Evolutionary conservation across 192 early-diverging fungal species (phyloP), one percentile per base, ranked within the genome.

Genomic region (Phycomyces blakesleeanus): DNA sequence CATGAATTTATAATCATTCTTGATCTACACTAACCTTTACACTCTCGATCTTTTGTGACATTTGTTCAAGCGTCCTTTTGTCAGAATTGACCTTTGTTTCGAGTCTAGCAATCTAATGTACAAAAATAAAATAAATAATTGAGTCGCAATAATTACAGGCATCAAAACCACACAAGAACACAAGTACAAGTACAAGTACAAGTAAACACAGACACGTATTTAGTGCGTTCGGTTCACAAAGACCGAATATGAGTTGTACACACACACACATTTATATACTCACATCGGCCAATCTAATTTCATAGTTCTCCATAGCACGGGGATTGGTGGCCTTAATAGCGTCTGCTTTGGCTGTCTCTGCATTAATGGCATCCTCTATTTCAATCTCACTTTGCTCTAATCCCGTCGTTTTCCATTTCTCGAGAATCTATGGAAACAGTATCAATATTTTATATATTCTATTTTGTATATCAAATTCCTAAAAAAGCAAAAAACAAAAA

Each of bases 251-350:
- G 57, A 29, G 3, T 20, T 22, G 0, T 12, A 38, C 12, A n/a
- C 22, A 51, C 37, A 49, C 21, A 18, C 12, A 1, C 24, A 37
- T n/a, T 12, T 26, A 5, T 21, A 39, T 39, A 59, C 55, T 82
- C 69, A 66, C 73, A 41, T 86, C 85, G 15, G 24, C 57, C 66
- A 38, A 34, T 49, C 91, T 82, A 49, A 78, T 67, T 69, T 88
- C 84, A 65, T 87, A 93, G 57, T 89, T 76, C 16, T 83, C 76
- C 59, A 94, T 79, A 1, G 89, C 83, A 10, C 71, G 63, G 18
- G 83, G 73, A 59, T 89, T 85, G 1, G 79, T 71, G 3, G 69
- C 63, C 27, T 75, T 73, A 37, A 85, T 74, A 41, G 85, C 64
- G 0, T 84, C 83, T 10, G 79, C 78, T 38, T 79, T 83, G 12